These are phyloP conservation scores for Aspergillus ochraceoroseus DNA, from an alignment of 2,329 filamentous ascomycete species.

Conservation along the genomic window DNA sequence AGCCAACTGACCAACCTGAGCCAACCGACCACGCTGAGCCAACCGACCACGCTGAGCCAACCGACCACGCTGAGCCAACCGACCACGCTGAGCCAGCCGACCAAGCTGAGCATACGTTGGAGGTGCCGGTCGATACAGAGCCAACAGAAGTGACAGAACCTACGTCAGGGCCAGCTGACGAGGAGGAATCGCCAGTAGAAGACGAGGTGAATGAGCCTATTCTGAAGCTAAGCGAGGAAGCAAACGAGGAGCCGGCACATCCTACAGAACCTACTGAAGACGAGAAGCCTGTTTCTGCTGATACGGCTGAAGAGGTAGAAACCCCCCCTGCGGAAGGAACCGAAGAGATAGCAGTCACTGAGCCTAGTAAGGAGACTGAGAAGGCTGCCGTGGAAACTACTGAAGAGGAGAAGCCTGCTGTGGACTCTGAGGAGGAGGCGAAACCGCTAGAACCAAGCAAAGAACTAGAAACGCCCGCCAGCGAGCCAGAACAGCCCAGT, in stretches of 20 bases:
- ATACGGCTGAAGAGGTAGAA: conserved; percentile 3
- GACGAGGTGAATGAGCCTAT: no score
- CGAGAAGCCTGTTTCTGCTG: conserved; percentile 10
- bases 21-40: no score
- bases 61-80: no score
- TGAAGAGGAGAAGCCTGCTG: neutral
- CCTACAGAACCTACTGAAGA: conserved; percentile 11
- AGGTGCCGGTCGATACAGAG: no score
- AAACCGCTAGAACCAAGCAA: neutral
- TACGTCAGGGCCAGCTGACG: no score
- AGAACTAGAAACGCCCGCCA: conserved; percentile 8
- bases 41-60: no score
- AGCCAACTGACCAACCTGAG: neutral
- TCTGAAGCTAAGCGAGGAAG: conserved; percentile 13
- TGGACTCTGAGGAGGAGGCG: conserved; percentile 11
- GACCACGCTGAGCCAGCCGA: no score
- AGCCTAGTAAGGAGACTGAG: conserved; percentile 8
- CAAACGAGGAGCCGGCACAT: conserved; percentile 19
- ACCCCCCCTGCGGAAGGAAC: neutral
- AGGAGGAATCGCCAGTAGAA: no score
- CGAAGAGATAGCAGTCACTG: conserved; percentile 2
- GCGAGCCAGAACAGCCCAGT: conserved; percentile 17
- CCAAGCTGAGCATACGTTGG: no score
- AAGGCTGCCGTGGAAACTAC: conserved; percentile 11
- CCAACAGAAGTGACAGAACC: no score